Conservation (phyloP, 2,329 filamentous ascomycete species). For the Davidsoniella eucalypti region DNA sequence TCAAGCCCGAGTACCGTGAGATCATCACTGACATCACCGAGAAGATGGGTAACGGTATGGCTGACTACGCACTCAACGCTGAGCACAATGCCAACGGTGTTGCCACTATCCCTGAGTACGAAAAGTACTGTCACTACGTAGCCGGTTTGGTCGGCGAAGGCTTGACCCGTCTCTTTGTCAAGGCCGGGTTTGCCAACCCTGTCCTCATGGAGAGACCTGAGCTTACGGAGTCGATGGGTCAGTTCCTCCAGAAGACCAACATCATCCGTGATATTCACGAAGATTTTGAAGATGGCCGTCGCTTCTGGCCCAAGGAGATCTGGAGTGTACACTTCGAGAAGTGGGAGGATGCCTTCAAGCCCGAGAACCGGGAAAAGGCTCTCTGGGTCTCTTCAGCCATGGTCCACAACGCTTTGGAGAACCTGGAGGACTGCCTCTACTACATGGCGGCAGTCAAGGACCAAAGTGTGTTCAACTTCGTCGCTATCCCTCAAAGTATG, state of each 20-base stretch:
- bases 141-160: constrained; percentile 97
- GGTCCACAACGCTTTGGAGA: constrained; percentile 75
- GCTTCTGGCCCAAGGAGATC: constrained; percentile 91
- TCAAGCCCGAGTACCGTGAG: constrained; percentile 67
- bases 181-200: constrained; percentile 71
- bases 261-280: constrained; percentile 93
- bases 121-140: constrained; percentile 95
- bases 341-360: constrained; percentile 81
- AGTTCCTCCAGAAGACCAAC: constrained; percentile 96
- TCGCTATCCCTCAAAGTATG: constrained; percentile 92
- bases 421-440: constrained; percentile 87
- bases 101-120: constrained; percentile 73
- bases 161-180: constrained; percentile 75
- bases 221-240: constrained; percentile 88
- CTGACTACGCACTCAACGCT: constrained; percentile 76
- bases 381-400: constrained; percentile 82
- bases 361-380: constrained; percentile 59
- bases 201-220: constrained; percentile 62
- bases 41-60: constrained; percentile 98
- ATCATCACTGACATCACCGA: constrained; percentile 87
- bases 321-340: constrained; percentile 90
- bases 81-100: constrained; percentile 69
- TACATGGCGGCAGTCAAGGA: constrained; percentile 91
- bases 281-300: constrained; percentile 70
- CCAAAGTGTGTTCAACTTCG: constrained; percentile 98